phyloP scores from a whole-genome alignment of 768 basidiomycete genomes.

The Polyporus arcularius region DNA sequence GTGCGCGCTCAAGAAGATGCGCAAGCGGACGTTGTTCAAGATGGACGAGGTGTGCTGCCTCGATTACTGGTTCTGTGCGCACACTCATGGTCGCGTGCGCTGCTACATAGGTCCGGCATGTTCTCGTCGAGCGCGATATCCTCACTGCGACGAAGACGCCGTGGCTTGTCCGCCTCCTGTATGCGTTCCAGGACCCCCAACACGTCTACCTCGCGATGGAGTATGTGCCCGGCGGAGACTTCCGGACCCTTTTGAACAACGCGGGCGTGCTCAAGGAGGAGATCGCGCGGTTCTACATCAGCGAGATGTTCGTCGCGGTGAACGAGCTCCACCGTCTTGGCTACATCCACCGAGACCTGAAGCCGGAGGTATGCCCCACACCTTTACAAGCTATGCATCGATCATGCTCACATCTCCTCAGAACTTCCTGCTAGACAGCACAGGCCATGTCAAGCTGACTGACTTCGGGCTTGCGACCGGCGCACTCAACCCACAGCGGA shows the following conservation, averaged over 20 bases:
- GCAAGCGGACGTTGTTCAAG: constrained; percentile 90
- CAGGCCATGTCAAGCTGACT: constrained; percentile 95
- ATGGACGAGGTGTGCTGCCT: constrained; percentile 83
- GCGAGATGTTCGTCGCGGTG: constrained; percentile 96
- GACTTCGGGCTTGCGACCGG: constrained; percentile 98
- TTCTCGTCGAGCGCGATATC: constrained; percentile 96
- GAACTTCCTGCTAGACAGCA: constrained; percentile 97
- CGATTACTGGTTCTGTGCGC: not conserved
- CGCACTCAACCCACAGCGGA: constrained; percentile 89
- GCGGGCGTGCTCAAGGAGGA: constrained; percentile 97
- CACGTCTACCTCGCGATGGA: constrained; percentile 98
- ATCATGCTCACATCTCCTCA: constrained; percentile 28
- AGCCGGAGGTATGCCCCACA: constrained; percentile 76
- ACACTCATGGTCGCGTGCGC: not conserved
- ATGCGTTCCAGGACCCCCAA: constrained; percentile 93
- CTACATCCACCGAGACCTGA: constrained; percentile 97
- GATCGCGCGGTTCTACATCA: constrained; percentile 94
- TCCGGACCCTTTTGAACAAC: constrained; percentile 96
- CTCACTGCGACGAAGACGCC: constrained; percentile 96
- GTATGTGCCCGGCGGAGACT: constrained; percentile 98
- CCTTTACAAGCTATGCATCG: not conserved
- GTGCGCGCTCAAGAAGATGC: constrained; percentile 97
- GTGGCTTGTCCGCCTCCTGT: constrained; percentile 92
- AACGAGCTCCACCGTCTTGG: constrained; percentile 95
- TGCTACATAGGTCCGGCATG: constrained; percentile 90